Evolutionary conservation across 2,329 filamentous ascomycete genomes (phyloP), one percentile per base, ranked within the genome.

Genomic region (Pseudopyrenochaeta lycopersici): DNA sequence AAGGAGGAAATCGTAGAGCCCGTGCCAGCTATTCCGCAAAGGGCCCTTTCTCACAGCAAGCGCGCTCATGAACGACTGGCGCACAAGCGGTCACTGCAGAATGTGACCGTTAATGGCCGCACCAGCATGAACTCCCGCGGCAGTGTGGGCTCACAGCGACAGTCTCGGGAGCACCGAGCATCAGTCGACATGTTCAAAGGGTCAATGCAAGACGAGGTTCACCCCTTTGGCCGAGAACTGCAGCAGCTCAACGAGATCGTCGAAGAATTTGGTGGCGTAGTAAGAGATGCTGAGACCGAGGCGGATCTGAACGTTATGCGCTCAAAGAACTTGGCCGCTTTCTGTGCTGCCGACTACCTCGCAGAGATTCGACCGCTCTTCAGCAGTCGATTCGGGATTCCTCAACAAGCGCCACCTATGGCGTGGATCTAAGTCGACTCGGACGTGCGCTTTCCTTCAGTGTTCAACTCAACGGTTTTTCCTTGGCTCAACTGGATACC

Each of bases 241-340:
- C 92, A 91, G 51, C 90, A 98, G 77, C 91, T 98, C 20, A 92
- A 92, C 47, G 95, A 98, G 77, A 85, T 97, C 14, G 94, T 90
- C 0, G 95, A 98, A 77, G 93, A 97, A 76, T 94, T 92, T 64
- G 87, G 87, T 36, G 72, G 73, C 42, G 78, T 76, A 0, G 82
- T 87, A 27, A 83, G 84, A 58, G 82, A 86, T 54, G 82, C 83
- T n/a, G 80, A 87, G 40, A 78, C 88, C 33, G 89, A 93, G 39
- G 90, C 91, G 49, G 92, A 96, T 74, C 84, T 91, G 67, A 81
- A 85, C 62, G 85, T 88, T 54, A 85, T 98, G 71, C 76, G 83
- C 54, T 81, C 84, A 20, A 86, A 85, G 57, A 91, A 91, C 2
- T 83, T 97, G 5, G 83, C 82, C 67, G 90, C 88, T 66, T 90